Evolutionary conservation across 1,284 basidiomycete genomes (phyloP).

Genomic region (Omphalotus olearius): DNA sequence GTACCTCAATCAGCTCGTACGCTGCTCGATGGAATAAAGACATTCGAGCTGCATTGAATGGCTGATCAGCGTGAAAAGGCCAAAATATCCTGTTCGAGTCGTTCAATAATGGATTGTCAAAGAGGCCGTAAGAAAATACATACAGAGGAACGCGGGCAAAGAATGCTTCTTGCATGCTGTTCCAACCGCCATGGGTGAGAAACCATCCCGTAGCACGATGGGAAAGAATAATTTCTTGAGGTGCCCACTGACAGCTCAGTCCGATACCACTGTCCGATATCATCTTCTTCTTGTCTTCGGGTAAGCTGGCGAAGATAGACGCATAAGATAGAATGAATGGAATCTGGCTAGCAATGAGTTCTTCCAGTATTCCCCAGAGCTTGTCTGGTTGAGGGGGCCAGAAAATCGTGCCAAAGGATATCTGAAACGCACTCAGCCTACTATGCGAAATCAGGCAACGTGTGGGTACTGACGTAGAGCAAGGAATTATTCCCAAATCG

Average conservation of each 20-base stretch:
- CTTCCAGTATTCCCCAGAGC: slow-evolving; percentile 7
- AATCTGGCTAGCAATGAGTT: slow-evolving; percentile 2
- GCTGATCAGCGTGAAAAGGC: slow-evolving; percentile 4
- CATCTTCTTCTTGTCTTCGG: slow-evolving; percentile 10
- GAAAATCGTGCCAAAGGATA: slow-evolving; percentile 5
- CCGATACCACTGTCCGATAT: slow-evolving; percentile 16
- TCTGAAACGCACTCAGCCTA: background rate
- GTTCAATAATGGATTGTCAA: too few relatives aligned
- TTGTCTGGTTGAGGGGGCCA: slow-evolving; percentile 2
- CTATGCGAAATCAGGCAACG: background rate
- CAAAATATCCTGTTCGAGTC: slow-evolving; percentile 4
- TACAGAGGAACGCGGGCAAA: slow-evolving; percentile 4
- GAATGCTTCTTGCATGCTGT: slow-evolving; percentile 6
- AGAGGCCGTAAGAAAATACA: slow-evolving; percentile 11
- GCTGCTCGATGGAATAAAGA: background rate
- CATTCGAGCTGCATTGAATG: slow-evolving; percentile 1
- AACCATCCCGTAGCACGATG: slow-evolving; percentile 19
- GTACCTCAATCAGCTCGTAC: slow-evolving; percentile 4
- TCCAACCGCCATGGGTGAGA: slow-evolving; percentile 12
- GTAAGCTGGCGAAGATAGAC: slow-evolving; percentile 4
- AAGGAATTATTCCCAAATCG: background rate
- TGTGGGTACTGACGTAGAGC: slow-evolving; percentile 1
- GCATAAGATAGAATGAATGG: slow-evolving; percentile 8
- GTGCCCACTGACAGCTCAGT: slow-evolving; percentile 16
- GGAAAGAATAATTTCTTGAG: slow-evolving; percentile 20